Conservation (phyloP, 495 filamentous ascomycete species). For the Apiosordaria backusii region DNA sequence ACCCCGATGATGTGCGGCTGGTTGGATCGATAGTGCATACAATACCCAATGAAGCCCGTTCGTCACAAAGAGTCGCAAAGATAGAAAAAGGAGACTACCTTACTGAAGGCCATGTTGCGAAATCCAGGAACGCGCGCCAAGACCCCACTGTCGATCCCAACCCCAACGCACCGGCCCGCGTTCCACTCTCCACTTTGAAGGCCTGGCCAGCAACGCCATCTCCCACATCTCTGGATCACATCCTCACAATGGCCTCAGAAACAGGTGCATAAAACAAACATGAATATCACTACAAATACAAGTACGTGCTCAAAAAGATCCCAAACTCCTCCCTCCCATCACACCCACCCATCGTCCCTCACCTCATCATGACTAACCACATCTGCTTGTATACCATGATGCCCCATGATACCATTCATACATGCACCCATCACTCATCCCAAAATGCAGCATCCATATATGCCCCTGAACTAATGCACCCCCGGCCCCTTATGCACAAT, state of each 20-base stretch:
- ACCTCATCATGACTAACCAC: neutral
- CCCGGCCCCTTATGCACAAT: slow-evolving; percentile 20
- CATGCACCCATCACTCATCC: neutral
- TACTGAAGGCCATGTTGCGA: neutral
- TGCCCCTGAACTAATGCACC: slow-evolving; percentile 9
- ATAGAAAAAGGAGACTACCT: neutral
- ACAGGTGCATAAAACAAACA: slow-evolving; percentile 6
- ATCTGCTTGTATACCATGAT: neutral
- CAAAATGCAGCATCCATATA: slow-evolving; percentile 1
- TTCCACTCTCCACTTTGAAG: neutral
- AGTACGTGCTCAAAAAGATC: slow-evolving; percentile 6
- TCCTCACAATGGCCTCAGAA: no score
- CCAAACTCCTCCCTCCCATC: neutral
- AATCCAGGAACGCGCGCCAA: slow-evolving; percentile 1
- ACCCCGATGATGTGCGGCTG: no score
- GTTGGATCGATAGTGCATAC: no score
- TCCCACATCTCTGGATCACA: neutral
- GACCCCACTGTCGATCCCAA: neutral
- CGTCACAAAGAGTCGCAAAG: no score
- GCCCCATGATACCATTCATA: neutral
- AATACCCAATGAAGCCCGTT: no score
- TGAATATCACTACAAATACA: slow-evolving; percentile 23
- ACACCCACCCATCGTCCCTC: neutral
- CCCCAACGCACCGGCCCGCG: neutral
- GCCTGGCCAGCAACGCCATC: neutral